Conservation (phyloP, 768 basidiomycete species). For the Tephrocybe sp. region DNA sequence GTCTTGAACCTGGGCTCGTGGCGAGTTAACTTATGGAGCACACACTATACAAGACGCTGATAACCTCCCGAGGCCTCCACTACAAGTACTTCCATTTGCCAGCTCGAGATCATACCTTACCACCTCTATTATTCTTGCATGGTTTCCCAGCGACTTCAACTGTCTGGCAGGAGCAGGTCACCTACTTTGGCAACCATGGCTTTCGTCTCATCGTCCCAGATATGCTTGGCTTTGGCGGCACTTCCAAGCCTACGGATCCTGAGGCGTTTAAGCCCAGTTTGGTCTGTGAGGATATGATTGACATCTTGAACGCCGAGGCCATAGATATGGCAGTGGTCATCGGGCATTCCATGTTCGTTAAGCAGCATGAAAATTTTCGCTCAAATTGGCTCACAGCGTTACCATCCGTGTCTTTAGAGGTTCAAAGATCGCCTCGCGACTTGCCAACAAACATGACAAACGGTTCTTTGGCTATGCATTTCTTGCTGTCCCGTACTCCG, state of each 20-base stretch:
- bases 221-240: slow-evolving; percentile 48
- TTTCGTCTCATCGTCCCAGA: slow-evolving; percentile 48
- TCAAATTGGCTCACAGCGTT: no score
- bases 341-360: slow-evolving; percentile 37
- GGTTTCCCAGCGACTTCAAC: slow-evolving; percentile 43
- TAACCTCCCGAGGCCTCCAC: slow-evolving; percentile 34
- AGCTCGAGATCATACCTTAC: slow-evolving; percentile 25
- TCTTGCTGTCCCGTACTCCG: slow-evolving; percentile 34
- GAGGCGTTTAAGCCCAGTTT: slow-evolving; percentile 35
- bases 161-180: slow-evolving; percentile 38
- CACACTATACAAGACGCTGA: slow-evolving; percentile 27
- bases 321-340: slow-evolving; percentile 35
- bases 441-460: slow-evolving; percentile 35
- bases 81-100: slow-evolving; percentile 36
- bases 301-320: slow-evolving; percentile 37
- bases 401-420: slow-evolving; percentile 39
- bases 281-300: slow-evolving; percentile 40
- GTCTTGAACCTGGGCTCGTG: not conserved
- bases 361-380: not conserved
- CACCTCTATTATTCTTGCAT: slow-evolving; percentile 42
- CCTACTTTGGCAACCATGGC: slow-evolving; percentile 37
- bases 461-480: slow-evolving; percentile 41
- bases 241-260: slow-evolving; percentile 41
- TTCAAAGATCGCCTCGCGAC: slow-evolving; percentile 30
- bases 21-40: slow-evolving; percentile 9